Evolutionary conservation across 2,329 filamentous ascomycete species (phyloP).

Genomic region (Penicillium sp.): DNA sequence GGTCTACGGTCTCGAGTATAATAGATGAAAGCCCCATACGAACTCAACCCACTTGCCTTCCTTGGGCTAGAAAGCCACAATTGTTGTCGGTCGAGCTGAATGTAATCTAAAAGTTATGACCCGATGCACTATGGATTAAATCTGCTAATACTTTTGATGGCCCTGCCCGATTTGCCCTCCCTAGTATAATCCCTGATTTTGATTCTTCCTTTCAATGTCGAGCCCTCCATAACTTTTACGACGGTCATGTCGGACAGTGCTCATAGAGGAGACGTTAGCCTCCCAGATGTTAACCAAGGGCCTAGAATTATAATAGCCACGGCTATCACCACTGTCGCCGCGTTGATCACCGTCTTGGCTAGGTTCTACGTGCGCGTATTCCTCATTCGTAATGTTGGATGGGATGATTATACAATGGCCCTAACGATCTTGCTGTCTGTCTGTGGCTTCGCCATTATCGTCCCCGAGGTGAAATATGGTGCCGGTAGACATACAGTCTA

Average conservation of each 20-base stretch:
- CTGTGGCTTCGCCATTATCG: constrained; percentile 34
- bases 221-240: background rate
- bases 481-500: constrained; percentile 42
- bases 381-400: constrained; percentile 16
- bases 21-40: background rate
- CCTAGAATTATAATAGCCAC: constrained; percentile 11
- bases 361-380: constrained; percentile 20
- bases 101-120: background rate
- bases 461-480: constrained; percentile 37
- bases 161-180: background rate
- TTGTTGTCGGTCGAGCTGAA: background rate
- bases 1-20: background rate
- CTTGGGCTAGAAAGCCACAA: background rate
- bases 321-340: constrained; percentile 6
- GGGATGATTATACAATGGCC: constrained; percentile 18
- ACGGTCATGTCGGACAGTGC: constrained; percentile 5
- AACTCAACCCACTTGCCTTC: background rate
- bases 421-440: constrained; percentile 25
- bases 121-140: background rate
- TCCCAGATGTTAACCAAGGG: constrained; percentile 10
- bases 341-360: constrained; percentile 12
- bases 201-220: background rate
- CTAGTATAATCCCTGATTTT: background rate
- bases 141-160: background rate
- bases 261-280: constrained; percentile 6